Evolutionary conservation across 139 green algal species (phyloP), one percentile per base, ranked within the genome.

Genomic region (Limnomonas spitsbergensis): DNA sequence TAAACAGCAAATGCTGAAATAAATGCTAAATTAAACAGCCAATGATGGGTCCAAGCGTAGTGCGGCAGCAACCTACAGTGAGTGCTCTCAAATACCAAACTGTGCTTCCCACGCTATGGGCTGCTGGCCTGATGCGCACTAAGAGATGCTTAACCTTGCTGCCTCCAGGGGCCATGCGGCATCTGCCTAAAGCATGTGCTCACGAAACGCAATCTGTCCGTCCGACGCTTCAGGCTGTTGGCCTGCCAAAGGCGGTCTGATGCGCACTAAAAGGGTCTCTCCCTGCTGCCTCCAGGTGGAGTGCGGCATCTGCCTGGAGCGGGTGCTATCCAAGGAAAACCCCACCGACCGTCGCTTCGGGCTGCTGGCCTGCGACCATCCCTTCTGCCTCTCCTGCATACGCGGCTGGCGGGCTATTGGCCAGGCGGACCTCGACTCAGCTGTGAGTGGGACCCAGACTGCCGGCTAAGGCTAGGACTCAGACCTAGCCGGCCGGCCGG

Each of bases 321-420:
- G 35, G n/a, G 90, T 95, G 53, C 31, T 77, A 39, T 77, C 71
- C 2, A 79, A 77, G 70, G 26, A 6, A 26, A 38, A 38, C 2
- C 38, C 84, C 0, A 53, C 66, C 0, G 83, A 89, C 3, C 85
- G 89, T 37, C 83, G 83, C 38, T 97, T 97, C 81, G 93, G 93
- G 1, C 89, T 97, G 81, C 80, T 97, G 77, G 68, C 75, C 40
- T 97, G 93, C 78, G 86, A 94, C 31, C 93, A 97, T 80, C 29
- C 87, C 39, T 97, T 97, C 78, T 97, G 93, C 86, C 82, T 97
- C 32, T 6, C 38, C 6, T 97, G 93, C 90, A 97, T 97, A 73
- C 86, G 93, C 47, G 81, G 38, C 78, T 97, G 93, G 93, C 81
- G 93, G 1, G 73, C 71, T 75, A 89, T 86, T 34, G 32, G 54